Evolutionary conservation across 352 stramenopile species (phyloP), one percentile per base, ranked within the genome.

Genomic region (Pythium vanterpoolii): DNA sequence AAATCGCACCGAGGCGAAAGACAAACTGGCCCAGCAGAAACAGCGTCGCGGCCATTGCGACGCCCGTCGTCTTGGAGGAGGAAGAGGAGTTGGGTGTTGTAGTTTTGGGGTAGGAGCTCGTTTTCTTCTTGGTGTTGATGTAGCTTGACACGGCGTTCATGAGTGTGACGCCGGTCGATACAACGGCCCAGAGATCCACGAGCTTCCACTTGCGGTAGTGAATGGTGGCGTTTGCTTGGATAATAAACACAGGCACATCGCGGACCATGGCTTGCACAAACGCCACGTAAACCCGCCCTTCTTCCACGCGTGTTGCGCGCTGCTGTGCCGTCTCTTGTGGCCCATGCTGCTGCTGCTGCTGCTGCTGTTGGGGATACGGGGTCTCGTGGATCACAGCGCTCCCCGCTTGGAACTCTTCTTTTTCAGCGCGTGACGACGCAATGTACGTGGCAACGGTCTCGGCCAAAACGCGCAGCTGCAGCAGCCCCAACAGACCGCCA

Each of bases 201-300:
- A 82, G 54, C 39, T 83, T 66, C 78, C 77, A 88, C 73, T 89
- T 90, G 69, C 78, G 80, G 64, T 90, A 90, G 67, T 90, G 78
- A 55, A 90, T 88, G 8, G 78, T 90, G 8, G 80, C 80, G 43
- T 90, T 90, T 9, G 80, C 76, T 34, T 90, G 80, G 48, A 90
- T 69, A 47, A 90, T 53, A 45, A 90, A 90, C 44, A 90, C 62
- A 53, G 80, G 78, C 33, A 88, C 74, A 59, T 90, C 80, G 26
- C 80, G 80, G 42, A 90, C 76, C 30, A 90, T 76, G 30, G 69
- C 71, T 34, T 90, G 80, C 42, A 87, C 72, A 56, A 90, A 90
- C n/a, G 65, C 67, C 1, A 69, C 76, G 52, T 79, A 89, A 51
- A 72, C 23, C 7, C 85, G 60, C 5, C 75, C 71, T 24, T 70